Evolutionary conservation across 75 land plant genomes (phyloP).

Genomic region (Cryptomeria japonica): DNA sequence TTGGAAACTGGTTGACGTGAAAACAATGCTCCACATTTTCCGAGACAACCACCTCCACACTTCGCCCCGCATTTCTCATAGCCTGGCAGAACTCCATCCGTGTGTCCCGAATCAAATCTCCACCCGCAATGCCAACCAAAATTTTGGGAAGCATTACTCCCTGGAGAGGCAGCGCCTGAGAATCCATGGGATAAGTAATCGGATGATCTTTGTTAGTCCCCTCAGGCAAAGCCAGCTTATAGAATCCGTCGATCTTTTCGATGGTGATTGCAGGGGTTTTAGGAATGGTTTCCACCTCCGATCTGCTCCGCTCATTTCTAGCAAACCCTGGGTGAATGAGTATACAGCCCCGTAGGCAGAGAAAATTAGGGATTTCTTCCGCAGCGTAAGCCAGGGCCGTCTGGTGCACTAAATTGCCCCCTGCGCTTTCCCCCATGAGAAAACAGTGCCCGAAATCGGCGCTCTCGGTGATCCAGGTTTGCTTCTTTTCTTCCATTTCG

Average conservation of each 20-base stretch:
- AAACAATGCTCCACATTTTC: slow-evolving; percentile 39
- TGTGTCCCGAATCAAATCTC: slow-evolving; percentile 18
- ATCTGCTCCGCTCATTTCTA: slow-evolving; percentile 15
- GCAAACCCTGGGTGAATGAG: slow-evolving; percentile 39
- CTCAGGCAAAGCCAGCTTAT: slow-evolving; percentile 11
- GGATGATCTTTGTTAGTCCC: slow-evolving; percentile 25
- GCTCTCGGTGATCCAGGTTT: neutral
- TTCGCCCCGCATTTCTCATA: slow-evolving; percentile 39
- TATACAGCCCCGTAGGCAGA: slow-evolving; percentile 26
- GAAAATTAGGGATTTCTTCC: slow-evolving; percentile 7
- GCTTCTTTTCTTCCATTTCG: neutral
- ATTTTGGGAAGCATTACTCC: slow-evolving; percentile 20
- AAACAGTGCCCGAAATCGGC: slow-evolving; percentile 25
- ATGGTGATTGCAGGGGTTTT: neutral
- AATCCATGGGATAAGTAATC: slow-evolving; percentile 28
- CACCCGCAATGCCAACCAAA: slow-evolving; percentile 38
- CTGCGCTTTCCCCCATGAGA: slow-evolving; percentile 43
- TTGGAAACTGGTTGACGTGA: slow-evolving; percentile 29
- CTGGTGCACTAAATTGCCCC: slow-evolving; percentile 39
- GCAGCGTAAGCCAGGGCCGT: slow-evolving; percentile 11
- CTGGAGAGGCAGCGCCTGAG: slow-evolving; percentile 13
- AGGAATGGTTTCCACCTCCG: neutral
- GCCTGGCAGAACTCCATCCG: slow-evolving; percentile 56
- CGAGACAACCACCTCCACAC: slow-evolving; percentile 41
- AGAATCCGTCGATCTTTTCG: slow-evolving; percentile 16